phyloP scores from a whole-genome alignment of 306 rosid genomes.

The Hippophae rhamnoides region DNA sequence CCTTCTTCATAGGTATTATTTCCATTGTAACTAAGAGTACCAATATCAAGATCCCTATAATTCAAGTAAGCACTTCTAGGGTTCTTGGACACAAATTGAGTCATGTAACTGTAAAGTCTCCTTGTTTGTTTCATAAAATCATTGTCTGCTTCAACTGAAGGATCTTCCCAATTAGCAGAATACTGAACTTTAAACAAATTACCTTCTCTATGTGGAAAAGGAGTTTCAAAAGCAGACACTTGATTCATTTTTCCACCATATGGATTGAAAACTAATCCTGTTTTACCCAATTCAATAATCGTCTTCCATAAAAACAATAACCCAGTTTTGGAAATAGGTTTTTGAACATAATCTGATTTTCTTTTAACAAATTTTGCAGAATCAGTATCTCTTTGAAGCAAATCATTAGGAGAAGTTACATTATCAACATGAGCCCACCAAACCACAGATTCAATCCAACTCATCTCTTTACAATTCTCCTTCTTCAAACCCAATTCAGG shows the following conservation, averaged over 20 bases:
- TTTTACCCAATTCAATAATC: conserved; percentile 47
- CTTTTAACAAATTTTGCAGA: conserved; percentile 26
- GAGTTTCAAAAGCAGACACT: conserved; percentile 36
- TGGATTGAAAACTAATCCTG: conserved; percentile 55
- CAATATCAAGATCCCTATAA: conserved; percentile 36
- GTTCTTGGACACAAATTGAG: conserved; percentile 66
- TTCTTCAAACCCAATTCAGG: too few relatives aligned
- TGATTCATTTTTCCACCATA: conserved; percentile 70
- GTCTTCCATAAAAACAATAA: conserved; percentile 37
- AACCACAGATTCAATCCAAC: too few relatives aligned
- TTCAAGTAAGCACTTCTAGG: conserved; percentile 65
- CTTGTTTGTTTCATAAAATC: conserved; percentile 26
- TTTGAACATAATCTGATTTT: conserved; percentile 63
- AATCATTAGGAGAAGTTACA: conserved; percentile 19
- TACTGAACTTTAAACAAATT: conserved; percentile 62
- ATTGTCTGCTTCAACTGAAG: conserved; percentile 20
- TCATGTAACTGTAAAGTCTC: conserved; percentile 44
- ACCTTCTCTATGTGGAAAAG: conserved; percentile 68
- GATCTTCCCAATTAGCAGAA: conserved; percentile 40
- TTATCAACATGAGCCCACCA: conserved; percentile 41
- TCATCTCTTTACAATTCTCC: too few relatives aligned
- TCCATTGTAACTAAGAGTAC: neutral
- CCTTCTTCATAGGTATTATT: conserved; percentile 10
- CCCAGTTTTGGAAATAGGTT: conserved; percentile 39
- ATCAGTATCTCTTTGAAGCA: conserved; percentile 44